phyloP scores from a whole-genome alignment of 2,329 filamentous ascomycete species.

The Colletotrichum kahawae region DNA sequence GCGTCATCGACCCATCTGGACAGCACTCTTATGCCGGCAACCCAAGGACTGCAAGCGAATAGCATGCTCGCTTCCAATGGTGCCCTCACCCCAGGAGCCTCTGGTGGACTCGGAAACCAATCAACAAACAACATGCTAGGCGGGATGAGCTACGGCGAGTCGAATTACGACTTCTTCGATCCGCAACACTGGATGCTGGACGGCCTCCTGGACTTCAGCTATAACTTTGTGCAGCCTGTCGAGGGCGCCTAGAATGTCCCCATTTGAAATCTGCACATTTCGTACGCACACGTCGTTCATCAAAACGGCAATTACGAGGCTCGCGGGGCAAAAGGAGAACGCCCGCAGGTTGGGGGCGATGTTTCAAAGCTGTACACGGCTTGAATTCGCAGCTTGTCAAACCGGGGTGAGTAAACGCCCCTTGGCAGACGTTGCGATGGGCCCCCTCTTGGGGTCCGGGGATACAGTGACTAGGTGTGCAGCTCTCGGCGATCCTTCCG shows the following conservation, averaged over 20 bases:
- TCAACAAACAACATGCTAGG: conserved; percentile 49
- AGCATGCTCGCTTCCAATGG: conserved; percentile 55
- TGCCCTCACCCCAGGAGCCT: conserved; percentile 56
- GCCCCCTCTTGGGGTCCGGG: conserved; percentile 11
- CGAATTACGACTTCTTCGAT: conserved; percentile 87
- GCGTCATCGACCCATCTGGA: conserved; percentile 70
- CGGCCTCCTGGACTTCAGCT: conserved; percentile 81
- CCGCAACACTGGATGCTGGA: conserved; percentile 94
- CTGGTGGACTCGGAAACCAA: conserved; percentile 33
- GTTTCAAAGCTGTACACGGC: not conserved
- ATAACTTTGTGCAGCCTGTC: conserved; percentile 61
- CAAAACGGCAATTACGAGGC: not conserved
- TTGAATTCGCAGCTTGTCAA: not conserved
- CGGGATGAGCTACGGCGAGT: conserved; percentile 65
- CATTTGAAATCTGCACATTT: not conserved
- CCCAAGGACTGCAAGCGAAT: conserved; percentile 53
- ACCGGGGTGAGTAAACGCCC: conserved; percentile 18
- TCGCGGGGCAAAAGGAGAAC: not conserved
- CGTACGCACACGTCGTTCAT: not conserved
- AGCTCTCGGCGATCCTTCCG: conserved; percentile 14
- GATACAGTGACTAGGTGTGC: conserved; percentile 16
- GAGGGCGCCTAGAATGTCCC: conserved; percentile 51
- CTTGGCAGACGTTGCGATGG: conserved; percentile 13
- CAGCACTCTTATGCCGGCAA: conserved; percentile 58
- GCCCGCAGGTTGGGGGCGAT: not conserved